Evolutionary conservation across 1,284 basidiomycete species (phyloP).

Genomic region (Phylloporus gajari): DNA sequence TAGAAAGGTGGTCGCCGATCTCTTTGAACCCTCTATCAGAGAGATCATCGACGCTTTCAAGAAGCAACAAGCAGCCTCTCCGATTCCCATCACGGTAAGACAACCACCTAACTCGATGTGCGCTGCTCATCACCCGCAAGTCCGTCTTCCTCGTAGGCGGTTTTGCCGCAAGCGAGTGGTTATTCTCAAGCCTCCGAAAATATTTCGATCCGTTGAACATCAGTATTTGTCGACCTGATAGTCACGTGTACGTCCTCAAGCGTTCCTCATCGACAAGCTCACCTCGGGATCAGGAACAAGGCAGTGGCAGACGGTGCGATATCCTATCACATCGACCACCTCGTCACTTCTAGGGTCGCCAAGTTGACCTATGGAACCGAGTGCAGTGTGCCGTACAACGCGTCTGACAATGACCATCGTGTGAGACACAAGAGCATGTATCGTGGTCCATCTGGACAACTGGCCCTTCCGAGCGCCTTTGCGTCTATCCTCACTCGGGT

Average conservation of each 20-base stretch:
- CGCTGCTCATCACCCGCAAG: constrained; percentile 29
- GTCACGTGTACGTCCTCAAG: constrained; percentile 48
- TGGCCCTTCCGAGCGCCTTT: constrained; percentile 42
- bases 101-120: background rate
- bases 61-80: constrained; percentile 45
- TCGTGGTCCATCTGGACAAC: constrained; percentile 36
- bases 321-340: constrained; percentile 62
- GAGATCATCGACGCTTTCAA: constrained; percentile 54
- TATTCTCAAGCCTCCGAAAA: constrained; percentile 51
- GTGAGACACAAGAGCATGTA: constrained; percentile 34
- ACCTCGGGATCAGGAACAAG: constrained; percentile 55
- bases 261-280: constrained; percentile 11
- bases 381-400: constrained; percentile 42
- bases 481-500: constrained; percentile 46
- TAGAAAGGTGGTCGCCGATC: constrained; percentile 52
- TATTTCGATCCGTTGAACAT: constrained; percentile 44
- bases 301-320: constrained; percentile 67
- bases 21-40: constrained; percentile 59
- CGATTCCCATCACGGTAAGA: constrained; percentile 48
- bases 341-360: constrained; percentile 58
- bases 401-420: constrained; percentile 48
- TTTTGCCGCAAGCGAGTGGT: constrained; percentile 62
- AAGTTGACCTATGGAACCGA: constrained; percentile 56
- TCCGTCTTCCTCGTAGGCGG: constrained; percentile 55
- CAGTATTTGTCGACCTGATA: constrained; percentile 50